Conservation (phyloP, 139 green algal genomes). For the Tetradesmus lagerheimii region DNA sequence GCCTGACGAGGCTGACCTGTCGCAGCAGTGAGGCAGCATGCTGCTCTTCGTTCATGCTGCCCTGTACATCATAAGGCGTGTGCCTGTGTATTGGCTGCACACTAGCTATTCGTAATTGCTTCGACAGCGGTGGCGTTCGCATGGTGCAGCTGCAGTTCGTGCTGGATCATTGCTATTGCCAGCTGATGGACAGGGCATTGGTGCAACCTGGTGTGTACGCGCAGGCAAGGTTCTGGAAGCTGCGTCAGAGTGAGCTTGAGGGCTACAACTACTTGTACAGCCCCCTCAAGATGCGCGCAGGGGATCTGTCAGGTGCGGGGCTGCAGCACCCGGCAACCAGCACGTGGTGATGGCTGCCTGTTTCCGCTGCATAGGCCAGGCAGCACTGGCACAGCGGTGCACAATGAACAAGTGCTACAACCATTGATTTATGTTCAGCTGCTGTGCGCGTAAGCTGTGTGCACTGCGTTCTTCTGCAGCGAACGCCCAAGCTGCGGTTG, state of each 20-base stretch:
- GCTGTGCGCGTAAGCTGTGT: background rate
- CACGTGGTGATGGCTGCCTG: background rate
- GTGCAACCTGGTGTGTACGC: background rate
- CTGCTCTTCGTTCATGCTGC: no score
- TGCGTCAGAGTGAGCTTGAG: conserved; percentile 58
- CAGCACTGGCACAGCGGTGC: no score
- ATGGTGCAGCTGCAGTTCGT: no score
- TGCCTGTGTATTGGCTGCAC: no score
- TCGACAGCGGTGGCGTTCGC: no score
- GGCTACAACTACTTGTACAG: conserved; percentile 58
- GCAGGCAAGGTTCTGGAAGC: conserved; percentile 64
- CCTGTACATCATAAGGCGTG: no score
- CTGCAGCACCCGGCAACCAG: background rate
- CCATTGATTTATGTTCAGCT: background rate
- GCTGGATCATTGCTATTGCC: background rate
- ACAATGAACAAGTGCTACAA: no score
- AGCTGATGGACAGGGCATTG: background rate
- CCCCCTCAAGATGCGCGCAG: conserved; percentile 52
- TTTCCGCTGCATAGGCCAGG: no score
- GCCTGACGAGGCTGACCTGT: background rate
- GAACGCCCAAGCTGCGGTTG: background rate
- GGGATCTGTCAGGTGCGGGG: conserved; percentile 52
- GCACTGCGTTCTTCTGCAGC: background rate
- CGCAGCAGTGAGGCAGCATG: background rate
- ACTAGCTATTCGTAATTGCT: no score